Conservation (phyloP, 2,329 filamentous ascomycete genomes). For the Parascedosporium putredinis region DNA sequence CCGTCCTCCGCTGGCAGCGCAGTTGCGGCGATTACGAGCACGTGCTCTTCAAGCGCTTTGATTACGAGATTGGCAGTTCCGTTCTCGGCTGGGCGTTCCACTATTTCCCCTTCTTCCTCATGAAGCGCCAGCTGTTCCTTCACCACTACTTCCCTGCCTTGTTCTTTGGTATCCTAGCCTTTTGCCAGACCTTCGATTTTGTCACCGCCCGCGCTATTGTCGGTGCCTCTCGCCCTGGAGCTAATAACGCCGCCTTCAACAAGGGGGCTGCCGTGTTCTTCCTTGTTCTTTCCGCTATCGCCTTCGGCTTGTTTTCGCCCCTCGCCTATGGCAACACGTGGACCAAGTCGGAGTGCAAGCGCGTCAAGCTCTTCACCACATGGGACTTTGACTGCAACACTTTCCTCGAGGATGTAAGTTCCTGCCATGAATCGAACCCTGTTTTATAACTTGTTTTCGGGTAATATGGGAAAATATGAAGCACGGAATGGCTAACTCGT, state of each 20-base stretch:
- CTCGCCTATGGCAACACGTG: constrained; percentile 88
- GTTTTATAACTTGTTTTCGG: background rate
- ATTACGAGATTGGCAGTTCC: constrained; percentile 87
- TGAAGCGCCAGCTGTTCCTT: constrained; percentile 95
- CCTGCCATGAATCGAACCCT: too few relatives aligned
- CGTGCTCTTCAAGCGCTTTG: constrained; percentile 85
- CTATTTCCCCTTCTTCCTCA: constrained; percentile 97
- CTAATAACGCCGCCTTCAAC: constrained; percentile 55
- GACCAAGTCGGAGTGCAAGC: constrained; percentile 80
- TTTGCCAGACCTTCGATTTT: constrained; percentile 87
- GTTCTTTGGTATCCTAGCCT: constrained; percentile 83
- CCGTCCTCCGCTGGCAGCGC: constrained; percentile 87
- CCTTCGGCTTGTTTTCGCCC: constrained; percentile 78
- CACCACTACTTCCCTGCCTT: constrained; percentile 98
- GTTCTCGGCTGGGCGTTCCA: constrained; percentile 94
- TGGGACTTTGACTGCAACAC: constrained; percentile 99
- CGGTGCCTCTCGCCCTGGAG: constrained; percentile 54
- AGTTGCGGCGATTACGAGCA: constrained; percentile 79
- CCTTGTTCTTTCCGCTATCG: constrained; percentile 60
- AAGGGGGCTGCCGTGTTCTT: constrained; percentile 64
- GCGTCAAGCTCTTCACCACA: constrained; percentile 72
- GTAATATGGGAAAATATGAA: background rate
- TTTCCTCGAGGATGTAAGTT: constrained; percentile 77
- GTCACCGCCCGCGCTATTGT: constrained; percentile 60
- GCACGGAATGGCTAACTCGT: too few relatives aligned